Percentiles rank a stretch among this genome's conserved stretches.
Conservation (phyloP, 768 basidiomycete genomes). For the Naganishia randhawae region DNA sequence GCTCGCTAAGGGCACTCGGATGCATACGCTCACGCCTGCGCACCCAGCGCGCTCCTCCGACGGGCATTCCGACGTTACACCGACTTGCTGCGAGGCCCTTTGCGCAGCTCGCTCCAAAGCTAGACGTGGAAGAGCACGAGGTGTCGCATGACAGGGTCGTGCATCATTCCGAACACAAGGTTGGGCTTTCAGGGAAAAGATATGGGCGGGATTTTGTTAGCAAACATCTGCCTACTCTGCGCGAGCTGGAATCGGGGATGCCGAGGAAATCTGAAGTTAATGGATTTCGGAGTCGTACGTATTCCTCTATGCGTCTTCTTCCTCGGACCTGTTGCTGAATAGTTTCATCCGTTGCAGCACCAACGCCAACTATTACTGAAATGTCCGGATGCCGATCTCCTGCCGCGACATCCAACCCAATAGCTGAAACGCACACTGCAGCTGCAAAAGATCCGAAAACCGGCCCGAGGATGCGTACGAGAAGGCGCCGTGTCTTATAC, state of each 20-base stretch:
- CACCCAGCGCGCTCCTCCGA: background rate
- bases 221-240: constrained; percentile 1
- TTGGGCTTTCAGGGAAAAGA: background rate
- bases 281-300: background rate
- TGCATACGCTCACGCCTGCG: constrained; percentile 11
- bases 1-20: constrained; percentile 16
- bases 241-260: background rate
- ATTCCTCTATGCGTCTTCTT: background rate
- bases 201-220: constrained; percentile 9
- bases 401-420: background rate
- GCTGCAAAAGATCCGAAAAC: background rate
- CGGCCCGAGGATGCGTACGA: background rate
- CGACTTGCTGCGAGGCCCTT: background rate
- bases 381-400: background rate
- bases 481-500: background rate
- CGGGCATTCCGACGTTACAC: background rate
- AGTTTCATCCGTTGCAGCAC: background rate
- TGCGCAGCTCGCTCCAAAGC: constrained; percentile 10
- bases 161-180: background rate
- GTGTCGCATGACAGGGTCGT: background rate
- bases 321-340: background rate
- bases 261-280: background rate
- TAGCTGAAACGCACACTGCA: background rate
- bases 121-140: background rate
- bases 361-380: background rate